Base-by-base conservation (phyloP, 2,329 filamentous ascomycete species). In the Ustulina deusta region DNA sequence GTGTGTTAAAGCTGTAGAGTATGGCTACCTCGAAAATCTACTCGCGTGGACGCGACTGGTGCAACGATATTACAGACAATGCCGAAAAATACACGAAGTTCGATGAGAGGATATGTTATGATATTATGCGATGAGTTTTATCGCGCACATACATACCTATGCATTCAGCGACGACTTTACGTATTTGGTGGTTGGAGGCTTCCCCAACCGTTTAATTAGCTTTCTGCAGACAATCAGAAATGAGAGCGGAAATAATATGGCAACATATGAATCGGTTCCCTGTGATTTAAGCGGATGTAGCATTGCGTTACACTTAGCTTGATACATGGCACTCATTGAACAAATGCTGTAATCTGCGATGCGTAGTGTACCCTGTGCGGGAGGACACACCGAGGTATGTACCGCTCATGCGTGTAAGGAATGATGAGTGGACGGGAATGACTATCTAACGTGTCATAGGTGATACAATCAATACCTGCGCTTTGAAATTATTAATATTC, bases 1-100 rank as follows among this genome's bases (percentile, higher is more conserved):
- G 46, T 54, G 40, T 60, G 46, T 46, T 46, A 56, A 61, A 63
- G 51, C 56, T 57, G 57, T 67, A 57, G 56, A 54, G 51, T 61
- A 64, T 42, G 44, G 60, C 38, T 61, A 52, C 49, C n/a, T 61
- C 56, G 17, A 49, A 44, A 42, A n/a, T 22, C n/a, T 34, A 44
- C 17, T 56, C 32, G 42, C 38, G 10, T 32, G 9, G 51, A 40
- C 38, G 44, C 17, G 32, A 42, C 20, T 49, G 48, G 58, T 55
- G 40, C 25, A 38, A 38, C 32, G 34, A 48, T 29, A 49, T 36
- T 38, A 51, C 40, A 55, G 17, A 42, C n/a, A 27, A 58, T 62
- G 22, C 38, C n/a, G n/a, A 10, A 40, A 55, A 65, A 46, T 51
- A 56, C 17, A 54, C n/a, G 44, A 42, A 40, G 22, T 13, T 34